Percentiles rank a stretch among this genome's conserved stretches.
Conservation (phyloP, 768 basidiomycete species). For the Lactarius hatsudake region DNA sequence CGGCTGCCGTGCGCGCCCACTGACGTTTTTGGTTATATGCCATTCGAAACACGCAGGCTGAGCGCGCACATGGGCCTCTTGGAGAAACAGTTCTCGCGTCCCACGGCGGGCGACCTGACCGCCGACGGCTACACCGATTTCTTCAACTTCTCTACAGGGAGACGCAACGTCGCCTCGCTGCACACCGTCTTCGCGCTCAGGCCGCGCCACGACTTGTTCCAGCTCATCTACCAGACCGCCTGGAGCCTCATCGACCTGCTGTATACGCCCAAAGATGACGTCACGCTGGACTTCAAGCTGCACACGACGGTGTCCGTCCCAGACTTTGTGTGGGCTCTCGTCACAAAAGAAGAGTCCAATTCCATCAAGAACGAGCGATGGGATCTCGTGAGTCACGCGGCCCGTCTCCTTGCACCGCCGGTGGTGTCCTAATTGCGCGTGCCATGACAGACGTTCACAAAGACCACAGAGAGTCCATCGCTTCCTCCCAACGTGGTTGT, state of each 20-base stretch:
- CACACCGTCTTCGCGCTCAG: constrained; percentile 76
- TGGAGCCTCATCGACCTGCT: constrained; percentile 74
- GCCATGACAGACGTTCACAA: constrained; percentile 69
- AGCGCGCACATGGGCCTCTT: constrained; percentile 57
- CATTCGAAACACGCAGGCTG: constrained; percentile 44
- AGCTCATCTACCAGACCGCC: constrained; percentile 56
- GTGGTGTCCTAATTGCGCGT: constrained; percentile 4
- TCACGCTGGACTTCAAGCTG: constrained; percentile 80
- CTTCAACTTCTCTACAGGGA: constrained; percentile 84
- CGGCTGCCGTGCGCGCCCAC: constrained; percentile 1
- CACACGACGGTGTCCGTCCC: constrained; percentile 44
- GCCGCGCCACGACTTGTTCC: constrained; percentile 82
- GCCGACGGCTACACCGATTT: constrained; percentile 75
- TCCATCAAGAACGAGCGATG: constrained; percentile 70
- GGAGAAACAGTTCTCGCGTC: constrained; percentile 71
- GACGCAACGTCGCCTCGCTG: constrained; percentile 70
- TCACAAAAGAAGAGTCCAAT: constrained; percentile 74
- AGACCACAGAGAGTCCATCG: constrained; percentile 60
- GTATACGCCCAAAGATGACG: constrained; percentile 61
- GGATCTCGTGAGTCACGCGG: constrained; percentile 72
- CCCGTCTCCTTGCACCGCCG: not conserved
- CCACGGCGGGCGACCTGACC: constrained; percentile 52
- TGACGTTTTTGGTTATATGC: not conserved
- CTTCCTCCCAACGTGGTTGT: constrained; percentile 64
- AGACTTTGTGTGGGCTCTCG: constrained; percentile 82